Evolutionary conservation across 1,284 basidiomycete species (phyloP).

Genomic region (Ganoderma lingzhi): DNA sequence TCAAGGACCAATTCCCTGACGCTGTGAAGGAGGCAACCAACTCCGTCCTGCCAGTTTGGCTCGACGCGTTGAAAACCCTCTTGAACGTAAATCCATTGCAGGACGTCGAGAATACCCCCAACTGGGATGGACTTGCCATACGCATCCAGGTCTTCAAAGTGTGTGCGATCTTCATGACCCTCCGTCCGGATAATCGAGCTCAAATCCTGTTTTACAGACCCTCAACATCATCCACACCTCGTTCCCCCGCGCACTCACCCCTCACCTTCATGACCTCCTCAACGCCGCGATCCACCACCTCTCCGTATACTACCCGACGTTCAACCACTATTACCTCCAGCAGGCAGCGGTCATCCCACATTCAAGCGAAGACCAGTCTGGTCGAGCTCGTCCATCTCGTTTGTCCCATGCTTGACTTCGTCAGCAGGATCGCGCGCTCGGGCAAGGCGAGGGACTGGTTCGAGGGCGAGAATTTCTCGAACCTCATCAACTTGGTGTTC

Average conservation of each 20-base stretch:
- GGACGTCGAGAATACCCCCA: slow-evolving; percentile 63
- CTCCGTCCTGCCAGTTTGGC: slow-evolving; percentile 88
- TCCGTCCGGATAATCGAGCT: slow-evolving; percentile 10
- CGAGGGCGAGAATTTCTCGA: slow-evolving; percentile 56
- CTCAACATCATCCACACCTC: slow-evolving; percentile 78
- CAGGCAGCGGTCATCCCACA: slow-evolving; percentile 61
- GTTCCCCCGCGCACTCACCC: slow-evolving; percentile 74
- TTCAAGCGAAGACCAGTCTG: slow-evolving; percentile 80
- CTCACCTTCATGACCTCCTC: slow-evolving; percentile 70
- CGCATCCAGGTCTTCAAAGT: slow-evolving; percentile 86
- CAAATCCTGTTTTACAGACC: slow-evolving; percentile 53
- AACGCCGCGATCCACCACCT: slow-evolving; percentile 72
- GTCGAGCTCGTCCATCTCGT: slow-evolving; percentile 81
- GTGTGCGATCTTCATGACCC: slow-evolving; percentile 28
- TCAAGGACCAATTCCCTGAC: slow-evolving; percentile 90
- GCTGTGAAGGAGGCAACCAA: slow-evolving; percentile 86
- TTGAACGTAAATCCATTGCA: slow-evolving; percentile 69
- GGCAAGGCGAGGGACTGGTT: slow-evolving; percentile 73
- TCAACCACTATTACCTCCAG: slow-evolving; percentile 74
- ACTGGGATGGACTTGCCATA: slow-evolving; percentile 84
- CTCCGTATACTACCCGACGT: slow-evolving; percentile 69
- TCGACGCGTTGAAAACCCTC: slow-evolving; percentile 84
- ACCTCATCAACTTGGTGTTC: slow-evolving; percentile 69
- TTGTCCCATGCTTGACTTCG: slow-evolving; percentile 84
- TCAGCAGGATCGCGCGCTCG: slow-evolving; percentile 69